Base-by-base conservation (phyloP, 2,329 filamentous ascomycete species). In the Stemphylium lycopersici region DNA sequence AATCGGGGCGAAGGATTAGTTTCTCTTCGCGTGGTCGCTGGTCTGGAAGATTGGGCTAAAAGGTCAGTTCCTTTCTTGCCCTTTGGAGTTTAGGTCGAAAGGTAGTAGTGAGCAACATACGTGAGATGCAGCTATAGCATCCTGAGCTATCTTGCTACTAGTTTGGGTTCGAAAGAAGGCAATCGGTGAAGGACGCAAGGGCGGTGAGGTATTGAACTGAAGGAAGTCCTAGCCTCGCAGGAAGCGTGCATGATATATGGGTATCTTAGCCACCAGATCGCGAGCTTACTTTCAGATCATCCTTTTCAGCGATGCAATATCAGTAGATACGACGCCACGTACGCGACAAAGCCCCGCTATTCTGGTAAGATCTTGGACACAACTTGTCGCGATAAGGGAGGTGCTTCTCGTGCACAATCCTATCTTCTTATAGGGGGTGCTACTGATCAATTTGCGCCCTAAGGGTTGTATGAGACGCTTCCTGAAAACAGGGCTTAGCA, bases 211-310 rank as follows among this genome's bases (percentile, higher is more conserved):
- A 36, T 42, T 12, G 22, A 4, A 43, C 11, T 29, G 20, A 26
- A 49, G 38, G 47, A 42, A n/a, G 6, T 31, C 11, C 6, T 20
- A 49, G 47, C 38, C 47, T 34, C 32, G 38, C 32, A 49, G 22
- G 38, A 49, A 49, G 31, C n/a, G 3, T 42, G 11, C 32, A 49
- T 49, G 11, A 49, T 49, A 49, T 42, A 48, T 48, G 8, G 20
- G 6, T 36, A 37, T 36, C 10, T 42, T 15, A 49, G 47, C 38
- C 13, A 32, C 40, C 11, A 36, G 33, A 36, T 36, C 11, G 13
- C 16, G 13, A 13, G 18, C 16, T 12, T 26, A 7, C 15, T 31
- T 45, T n/a, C n/a, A 16, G 6, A 16, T 33, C n/a, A 29, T 44
- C 4, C 31, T 44, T 43, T 44, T 44, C 16, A 16, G 16, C 33